These are phyloP conservation scores for Cordia subcordata DNA, from an alignment of 257 asterid species.

Conservation along the genomic window DNA sequence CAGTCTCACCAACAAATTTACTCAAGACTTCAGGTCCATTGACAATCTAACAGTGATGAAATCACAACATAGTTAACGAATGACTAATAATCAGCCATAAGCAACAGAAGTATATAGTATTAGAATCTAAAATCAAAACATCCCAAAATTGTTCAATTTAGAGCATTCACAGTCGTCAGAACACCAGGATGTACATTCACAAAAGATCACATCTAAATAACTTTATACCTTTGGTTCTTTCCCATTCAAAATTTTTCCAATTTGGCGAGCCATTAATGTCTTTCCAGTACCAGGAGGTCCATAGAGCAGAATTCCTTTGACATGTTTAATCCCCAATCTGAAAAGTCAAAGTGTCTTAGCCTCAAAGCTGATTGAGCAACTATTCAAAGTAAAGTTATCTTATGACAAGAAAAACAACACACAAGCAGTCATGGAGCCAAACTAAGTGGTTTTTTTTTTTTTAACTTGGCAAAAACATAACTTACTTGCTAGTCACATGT, in stretches of 20 bases:
- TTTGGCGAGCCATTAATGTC: constrained; percentile 99
- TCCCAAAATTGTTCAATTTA: too few species aligned
- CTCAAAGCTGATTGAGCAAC: constrained; percentile 16
- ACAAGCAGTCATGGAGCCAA: not conserved
- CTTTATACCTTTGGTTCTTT: constrained; percentile 98
- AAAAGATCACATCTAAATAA: too few species aligned
- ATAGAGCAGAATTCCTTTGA: constrained; percentile 93
- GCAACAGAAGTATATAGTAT: not conserved
- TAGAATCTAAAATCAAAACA: not conserved
- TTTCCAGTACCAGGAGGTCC: constrained; percentile 99
- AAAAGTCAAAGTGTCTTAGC: constrained; percentile 17
- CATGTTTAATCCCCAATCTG: constrained; percentile 98
- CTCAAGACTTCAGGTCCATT: constrained; percentile 99
- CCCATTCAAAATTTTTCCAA: constrained; percentile 94
- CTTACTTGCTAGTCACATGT: constrained; percentile 91
- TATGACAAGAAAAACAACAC: not conserved
- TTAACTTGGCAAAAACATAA: constrained; percentile 8
- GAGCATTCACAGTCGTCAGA: too few species aligned
- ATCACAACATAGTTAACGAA: constrained; percentile 11
- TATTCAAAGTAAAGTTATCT: constrained; percentile 4
- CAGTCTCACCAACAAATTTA: constrained; percentile 98
- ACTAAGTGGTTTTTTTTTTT: constrained; percentile 7
- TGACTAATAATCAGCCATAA: not conserved
- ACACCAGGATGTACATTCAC: not conserved
- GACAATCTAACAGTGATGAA: constrained; percentile 55